phyloP scores from a whole-genome alignment of 1,139 yeast genomes.

The Trichomonascaceae sp. region DNA sequence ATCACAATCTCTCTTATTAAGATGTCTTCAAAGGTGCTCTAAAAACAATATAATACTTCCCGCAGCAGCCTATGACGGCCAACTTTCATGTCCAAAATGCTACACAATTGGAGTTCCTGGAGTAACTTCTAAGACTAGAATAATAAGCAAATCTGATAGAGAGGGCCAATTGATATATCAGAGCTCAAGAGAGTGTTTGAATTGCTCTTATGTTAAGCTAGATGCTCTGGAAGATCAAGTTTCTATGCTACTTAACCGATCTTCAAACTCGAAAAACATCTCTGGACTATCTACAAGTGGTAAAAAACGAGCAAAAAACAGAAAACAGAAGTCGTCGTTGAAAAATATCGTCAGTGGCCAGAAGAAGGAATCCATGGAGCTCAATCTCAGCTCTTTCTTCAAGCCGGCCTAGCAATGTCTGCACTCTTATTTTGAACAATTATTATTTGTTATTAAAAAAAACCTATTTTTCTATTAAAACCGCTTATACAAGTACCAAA shows the following conservation, averaged over 20 bases:
- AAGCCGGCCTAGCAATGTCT: background rate
- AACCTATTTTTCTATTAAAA: background rate
- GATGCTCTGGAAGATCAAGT: background rate
- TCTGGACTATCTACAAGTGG: slow-evolving; percentile 1
- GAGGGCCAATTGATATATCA: background rate
- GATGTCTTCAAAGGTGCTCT: slow-evolving; percentile 13
- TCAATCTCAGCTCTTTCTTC: slow-evolving; percentile 2
- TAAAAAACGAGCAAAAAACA: slow-evolving; percentile 17
- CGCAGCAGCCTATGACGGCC: slow-evolving; percentile 6
- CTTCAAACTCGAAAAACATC: background rate
- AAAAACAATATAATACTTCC: slow-evolving; percentile 11
- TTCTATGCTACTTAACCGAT: background rate
- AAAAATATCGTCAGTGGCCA: background rate
- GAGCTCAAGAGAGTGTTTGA: background rate
- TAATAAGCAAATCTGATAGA: background rate
- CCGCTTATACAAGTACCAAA: background rate
- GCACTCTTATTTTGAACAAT: background rate
- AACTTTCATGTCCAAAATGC: slow-evolving; percentile 20
- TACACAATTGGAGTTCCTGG: slow-evolving; percentile 23
- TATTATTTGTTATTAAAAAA: background rate
- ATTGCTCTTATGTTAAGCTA: background rate
- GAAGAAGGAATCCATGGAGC: background rate
- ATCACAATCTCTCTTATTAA: slow-evolving; percentile 13
- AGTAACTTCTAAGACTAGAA: slow-evolving; percentile 17
- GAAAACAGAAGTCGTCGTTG: slow-evolving; percentile 15